Evolutionary conservation across 2,329 filamentous ascomycete genomes (phyloP).

Genomic region (Chaetomium globosum): DNA sequence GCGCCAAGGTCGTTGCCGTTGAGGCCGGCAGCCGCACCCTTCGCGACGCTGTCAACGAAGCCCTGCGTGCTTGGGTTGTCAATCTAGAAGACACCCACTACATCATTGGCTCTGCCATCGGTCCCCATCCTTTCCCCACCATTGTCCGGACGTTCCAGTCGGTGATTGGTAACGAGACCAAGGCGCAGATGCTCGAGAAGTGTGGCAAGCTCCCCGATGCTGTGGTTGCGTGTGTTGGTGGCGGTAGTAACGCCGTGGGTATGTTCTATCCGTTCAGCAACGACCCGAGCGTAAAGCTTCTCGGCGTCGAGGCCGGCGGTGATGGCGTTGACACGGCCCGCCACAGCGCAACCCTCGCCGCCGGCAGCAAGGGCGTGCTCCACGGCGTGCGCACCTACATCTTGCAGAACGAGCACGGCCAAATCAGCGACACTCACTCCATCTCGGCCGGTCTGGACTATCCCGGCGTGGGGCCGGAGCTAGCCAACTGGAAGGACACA

Average conservation of each 20-base stretch:
- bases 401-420: slow-evolving; percentile 87
- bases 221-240: slow-evolving; percentile 94
- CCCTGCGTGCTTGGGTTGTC: slow-evolving; percentile 90
- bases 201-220: slow-evolving; percentile 90
- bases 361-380: slow-evolving; percentile 86
- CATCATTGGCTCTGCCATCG: slow-evolving; percentile 96
- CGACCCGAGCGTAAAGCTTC: slow-evolving; percentile 79
- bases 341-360: slow-evolving; percentile 85
- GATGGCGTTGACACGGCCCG: slow-evolving; percentile 84
- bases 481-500: slow-evolving; percentile 89
- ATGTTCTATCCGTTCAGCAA: slow-evolving; percentile 98
- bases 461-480: slow-evolving; percentile 91
- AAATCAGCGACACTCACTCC: slow-evolving; percentile 94
- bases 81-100: slow-evolving; percentile 94
- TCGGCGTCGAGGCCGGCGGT: slow-evolving; percentile 93
- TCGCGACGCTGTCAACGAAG: slow-evolving; percentile 91
- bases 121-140: slow-evolving; percentile 95
- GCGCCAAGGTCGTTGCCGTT: slow-evolving; percentile 88
- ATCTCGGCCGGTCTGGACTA: slow-evolving; percentile 97
- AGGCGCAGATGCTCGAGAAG: slow-evolving; percentile 82
- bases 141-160: slow-evolving; percentile 98
- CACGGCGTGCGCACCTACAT: slow-evolving; percentile 97
- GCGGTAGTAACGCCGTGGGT: slow-evolving; percentile 90
- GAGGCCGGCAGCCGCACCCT: slow-evolving; percentile 85
- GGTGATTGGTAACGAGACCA: slow-evolving; percentile 93